A percentile compares a stretch with the other conserved stretches of the same genome.
Conservation (phyloP, 805 yeast species). For the Huiozyma sinensis region DNA sequence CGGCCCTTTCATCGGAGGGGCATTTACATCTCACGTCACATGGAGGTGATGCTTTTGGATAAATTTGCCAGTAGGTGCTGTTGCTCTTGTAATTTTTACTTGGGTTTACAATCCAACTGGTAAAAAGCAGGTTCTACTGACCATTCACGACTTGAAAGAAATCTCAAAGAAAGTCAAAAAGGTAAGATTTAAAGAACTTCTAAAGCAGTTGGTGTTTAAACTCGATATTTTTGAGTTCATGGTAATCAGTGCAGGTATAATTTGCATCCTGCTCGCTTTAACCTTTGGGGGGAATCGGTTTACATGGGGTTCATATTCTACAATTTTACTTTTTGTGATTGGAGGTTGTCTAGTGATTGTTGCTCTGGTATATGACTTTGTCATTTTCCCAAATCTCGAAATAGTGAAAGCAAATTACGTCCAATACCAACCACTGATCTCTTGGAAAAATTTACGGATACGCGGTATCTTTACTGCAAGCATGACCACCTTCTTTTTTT, state of each 20-base stretch:
- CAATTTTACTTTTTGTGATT: conserved; percentile 32
- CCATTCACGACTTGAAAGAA: neutral
- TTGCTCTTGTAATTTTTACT: conserved; percentile 13
- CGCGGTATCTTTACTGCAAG: conserved; percentile 12
- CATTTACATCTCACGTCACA: conserved; percentile 43
- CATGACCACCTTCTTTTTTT: conserved; percentile 10
- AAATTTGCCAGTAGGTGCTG: conserved; percentile 56
- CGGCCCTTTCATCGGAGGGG: conserved; percentile 63
- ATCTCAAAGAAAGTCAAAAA: neutral
- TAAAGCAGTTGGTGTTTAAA: conserved; percentile 6
- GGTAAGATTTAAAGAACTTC: neutral
- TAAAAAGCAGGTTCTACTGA: neutral
- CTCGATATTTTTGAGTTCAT: conserved; percentile 19
- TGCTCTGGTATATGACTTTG: conserved; percentile 39
- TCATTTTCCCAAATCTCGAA: conserved; percentile 9
- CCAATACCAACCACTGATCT: conserved; percentile 11
- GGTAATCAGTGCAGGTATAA: conserved; percentile 15
- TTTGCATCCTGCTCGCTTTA: conserved; percentile 14
- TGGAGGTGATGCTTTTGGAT: conserved; percentile 76
- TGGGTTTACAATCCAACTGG: conserved; percentile 12
- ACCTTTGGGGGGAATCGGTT: conserved; percentile 45
- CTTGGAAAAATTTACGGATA: conserved; percentile 9
- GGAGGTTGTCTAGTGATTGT: conserved; percentile 33
- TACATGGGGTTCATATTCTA: conserved; percentile 40
- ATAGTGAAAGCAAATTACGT: conserved; percentile 4